Evolutionary conservation across 176 grass and related monocot species (phyloP), one percentile per base, ranked within the genome.

Genomic region (Avena atlantica): DNA sequence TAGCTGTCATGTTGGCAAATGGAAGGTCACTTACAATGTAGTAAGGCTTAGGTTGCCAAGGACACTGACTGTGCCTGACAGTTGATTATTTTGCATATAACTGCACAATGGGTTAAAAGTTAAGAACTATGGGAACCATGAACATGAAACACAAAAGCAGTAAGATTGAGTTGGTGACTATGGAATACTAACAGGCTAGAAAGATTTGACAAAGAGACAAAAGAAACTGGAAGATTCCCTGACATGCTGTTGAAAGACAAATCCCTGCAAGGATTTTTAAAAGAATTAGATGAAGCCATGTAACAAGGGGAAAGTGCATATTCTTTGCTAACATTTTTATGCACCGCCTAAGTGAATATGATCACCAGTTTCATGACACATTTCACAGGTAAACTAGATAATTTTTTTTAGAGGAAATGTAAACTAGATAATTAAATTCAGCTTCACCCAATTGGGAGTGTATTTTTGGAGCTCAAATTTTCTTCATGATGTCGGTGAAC

Each of bases 231-330:
- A 84, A 99, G 80, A 65, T 87, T 88, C 57, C 97, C 94, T 3
- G 87, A 79, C 56, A 99, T 60, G 73, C 89, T 89, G 83, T 99
- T 99, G 91, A 94, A 99, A 71, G 97, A 99, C 62, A 96, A 12
- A 84, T 96, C 97, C 82, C 97, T 99, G 89, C 17, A 76, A 78
- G 44, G 45, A 67, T 78, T 76, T 48, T 60, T 29, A 68, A 79
- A 51, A 88, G 62, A 69, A 78, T 81, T 83, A 89, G 45, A 88
- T 74, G 60, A 36, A 70, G 20, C 79, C 84, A 82, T 45, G 9
- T 81, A 89, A 77, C 40, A 42, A 21, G 20, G 75, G 6, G 12
- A 21, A 16, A 69, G 47, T 78, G 15, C n/a, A 21, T 20, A 70
- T 61, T 40, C 40, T 8, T 64, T 45, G 14, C 20, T 27, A 62